These are phyloP conservation scores for Globisporangium paddicum DNA, from an alignment of 352 stramenopile genomes.

Conservation along the genomic window DNA sequence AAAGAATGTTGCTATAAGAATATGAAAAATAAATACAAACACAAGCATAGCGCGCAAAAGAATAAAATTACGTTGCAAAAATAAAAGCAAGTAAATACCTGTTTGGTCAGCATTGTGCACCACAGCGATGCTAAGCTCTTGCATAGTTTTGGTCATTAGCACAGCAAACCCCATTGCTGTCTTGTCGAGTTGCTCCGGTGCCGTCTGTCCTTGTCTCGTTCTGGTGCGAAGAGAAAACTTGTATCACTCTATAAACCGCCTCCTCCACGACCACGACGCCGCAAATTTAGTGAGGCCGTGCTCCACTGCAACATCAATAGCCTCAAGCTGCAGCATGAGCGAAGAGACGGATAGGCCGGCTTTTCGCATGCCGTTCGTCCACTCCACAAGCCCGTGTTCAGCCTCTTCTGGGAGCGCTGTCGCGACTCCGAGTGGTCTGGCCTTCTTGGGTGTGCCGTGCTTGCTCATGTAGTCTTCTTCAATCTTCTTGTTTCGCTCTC, in stretches of 20 bases:
- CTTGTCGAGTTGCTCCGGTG: too few species aligned
- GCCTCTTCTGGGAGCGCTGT: background rate
- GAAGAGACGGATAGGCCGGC: background rate
- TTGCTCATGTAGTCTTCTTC: too few species aligned
- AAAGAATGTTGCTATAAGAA: too few species aligned
- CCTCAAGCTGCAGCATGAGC: background rate
- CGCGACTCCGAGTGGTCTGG: background rate
- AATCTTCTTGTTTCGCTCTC: background rate
- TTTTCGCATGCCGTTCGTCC: background rate
- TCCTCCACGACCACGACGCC: background rate
- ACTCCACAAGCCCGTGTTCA: background rate
- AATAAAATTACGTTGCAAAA: too few species aligned
- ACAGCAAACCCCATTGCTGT: too few species aligned
- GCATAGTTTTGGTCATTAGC: too few species aligned
- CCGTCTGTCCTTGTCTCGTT: background rate
- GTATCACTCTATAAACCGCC: background rate
- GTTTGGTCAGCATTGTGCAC: too few species aligned
- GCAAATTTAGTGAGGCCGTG: background rate
- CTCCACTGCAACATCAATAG: background rate
- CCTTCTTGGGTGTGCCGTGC: too few species aligned
- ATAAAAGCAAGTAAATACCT: too few species aligned
- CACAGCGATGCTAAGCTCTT: too few species aligned
- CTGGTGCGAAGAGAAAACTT: background rate
- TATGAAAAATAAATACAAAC: too few species aligned
- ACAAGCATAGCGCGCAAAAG: too few species aligned